phyloP scores from a whole-genome alignment of 2,329 filamentous ascomycete genomes.

The Gyromitra esculenta region DNA sequence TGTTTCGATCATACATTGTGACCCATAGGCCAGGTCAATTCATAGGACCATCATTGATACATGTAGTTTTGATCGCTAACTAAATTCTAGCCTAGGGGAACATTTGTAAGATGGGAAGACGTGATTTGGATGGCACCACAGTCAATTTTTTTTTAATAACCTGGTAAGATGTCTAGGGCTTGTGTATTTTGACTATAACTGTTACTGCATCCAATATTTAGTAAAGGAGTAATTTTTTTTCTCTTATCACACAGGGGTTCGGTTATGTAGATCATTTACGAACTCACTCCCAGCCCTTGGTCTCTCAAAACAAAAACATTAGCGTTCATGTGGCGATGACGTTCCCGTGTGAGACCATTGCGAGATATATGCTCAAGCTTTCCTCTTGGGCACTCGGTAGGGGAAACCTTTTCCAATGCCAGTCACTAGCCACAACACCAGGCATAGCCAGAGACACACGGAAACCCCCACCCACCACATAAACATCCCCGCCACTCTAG shows the following conservation, averaged over 20 bases:
- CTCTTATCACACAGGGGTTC: constrained; percentile 2
- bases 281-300: neutral
- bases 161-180: neutral
- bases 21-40: constrained; percentile 15
- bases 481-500: too few species aligned
- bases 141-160: neutral
- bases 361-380: neutral
- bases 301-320: neutral
- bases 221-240: neutral
- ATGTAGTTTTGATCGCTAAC: constrained; percentile 1
- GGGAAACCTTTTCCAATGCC: neutral
- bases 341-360: neutral
- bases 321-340: constrained; percentile 1
- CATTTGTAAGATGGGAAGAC: neutral
- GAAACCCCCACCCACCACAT: too few species aligned
- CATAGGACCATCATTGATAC: neutral
- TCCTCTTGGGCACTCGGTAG: neutral
- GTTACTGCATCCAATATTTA: neutral
- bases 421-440: neutral
- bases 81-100: neutral
- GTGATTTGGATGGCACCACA: neutral
- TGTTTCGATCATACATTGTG: constrained; percentile 20
- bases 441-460: too few species aligned
- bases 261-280: constrained; percentile 13
- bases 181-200: neutral